Evolutionary conservation across 179 eudicot species (phyloP).

Genomic region (Silene noctiflora): DNA sequence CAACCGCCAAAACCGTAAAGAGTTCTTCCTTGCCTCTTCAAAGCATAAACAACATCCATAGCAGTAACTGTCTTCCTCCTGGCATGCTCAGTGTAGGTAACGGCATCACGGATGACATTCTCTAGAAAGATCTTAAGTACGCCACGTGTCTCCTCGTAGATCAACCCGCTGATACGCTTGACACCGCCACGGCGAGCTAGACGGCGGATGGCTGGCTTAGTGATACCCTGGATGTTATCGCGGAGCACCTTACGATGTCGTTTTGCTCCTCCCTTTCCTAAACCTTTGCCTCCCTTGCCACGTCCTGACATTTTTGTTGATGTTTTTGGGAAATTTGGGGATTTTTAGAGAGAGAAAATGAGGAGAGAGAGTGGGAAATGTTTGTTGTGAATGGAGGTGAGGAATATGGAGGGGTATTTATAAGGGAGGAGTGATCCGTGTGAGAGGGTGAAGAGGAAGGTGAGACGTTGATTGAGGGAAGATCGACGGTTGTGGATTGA

Average conservation of each 20-base stretch:
- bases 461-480: conserved; percentile 11
- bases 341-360: conserved; percentile 13
- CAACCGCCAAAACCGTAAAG: conserved; percentile 2
- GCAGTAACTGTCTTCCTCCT: conserved; percentile 47
- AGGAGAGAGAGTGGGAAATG: neutral
- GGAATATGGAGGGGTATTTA: neutral
- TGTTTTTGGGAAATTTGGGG: neutral
- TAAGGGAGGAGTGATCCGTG: conserved; percentile 30
- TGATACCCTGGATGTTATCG: conserved; percentile 49
- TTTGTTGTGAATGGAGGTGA: neutral
- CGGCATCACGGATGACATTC: conserved; percentile 46
- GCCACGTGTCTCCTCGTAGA: conserved; percentile 46
- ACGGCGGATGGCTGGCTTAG: conserved; percentile 49
- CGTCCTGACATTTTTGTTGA: conserved; percentile 37
- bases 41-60: conserved; percentile 48
- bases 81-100: conserved; percentile 46
- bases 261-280: conserved; percentile 46
- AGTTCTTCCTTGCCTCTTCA: conserved; percentile 44
- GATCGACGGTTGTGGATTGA: conserved; percentile 1
- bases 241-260: conserved; percentile 39
- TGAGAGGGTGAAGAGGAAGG: neutral
- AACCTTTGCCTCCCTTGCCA: conserved; percentile 43
- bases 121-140: conserved; percentile 32
- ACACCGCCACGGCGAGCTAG: conserved; percentile 46
- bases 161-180: conserved; percentile 42